Evolutionary conservation across 257 asterid species (phyloP).

Genomic region (Capsicum baccatum): DNA sequence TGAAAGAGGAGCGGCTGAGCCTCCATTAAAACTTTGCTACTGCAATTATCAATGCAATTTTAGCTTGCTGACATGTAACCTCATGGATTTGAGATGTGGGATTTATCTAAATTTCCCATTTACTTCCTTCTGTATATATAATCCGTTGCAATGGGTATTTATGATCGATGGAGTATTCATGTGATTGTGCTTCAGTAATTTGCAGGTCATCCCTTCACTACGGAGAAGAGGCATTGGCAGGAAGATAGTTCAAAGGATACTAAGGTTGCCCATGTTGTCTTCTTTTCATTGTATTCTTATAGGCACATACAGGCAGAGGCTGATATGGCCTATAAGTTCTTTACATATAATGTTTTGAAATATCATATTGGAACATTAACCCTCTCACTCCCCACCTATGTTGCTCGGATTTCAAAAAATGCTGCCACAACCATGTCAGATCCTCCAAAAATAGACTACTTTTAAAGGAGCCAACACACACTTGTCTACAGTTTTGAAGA

Average conservation of each 20-base stretch:
- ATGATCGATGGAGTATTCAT: slow-evolving; percentile 24
- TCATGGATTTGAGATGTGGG: background rate
- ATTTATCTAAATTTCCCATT: background rate
- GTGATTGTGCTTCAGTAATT: slow-evolving; percentile 38
- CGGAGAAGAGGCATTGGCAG: slow-evolving; percentile 75
- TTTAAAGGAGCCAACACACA: too few relatives aligned
- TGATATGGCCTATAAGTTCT: background rate
- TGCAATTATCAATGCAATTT: background rate
- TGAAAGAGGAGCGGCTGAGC: background rate
- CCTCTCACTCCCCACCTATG: background rate
- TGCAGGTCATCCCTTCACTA: slow-evolving; percentile 80
- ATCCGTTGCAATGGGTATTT: background rate
- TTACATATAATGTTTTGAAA: background rate
- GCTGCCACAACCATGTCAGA: too few relatives aligned
- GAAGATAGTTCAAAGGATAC: slow-evolving; percentile 66
- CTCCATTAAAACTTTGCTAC: background rate
- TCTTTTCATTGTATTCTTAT: slow-evolving; percentile 10
- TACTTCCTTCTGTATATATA: background rate
- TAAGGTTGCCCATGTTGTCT: slow-evolving; percentile 52
- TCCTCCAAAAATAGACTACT: too few relatives aligned
- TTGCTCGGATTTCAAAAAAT: too few relatives aligned
- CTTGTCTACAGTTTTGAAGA: too few relatives aligned
- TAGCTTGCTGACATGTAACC: background rate
- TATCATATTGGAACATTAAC: background rate
- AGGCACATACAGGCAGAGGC: background rate